phyloP scores from a whole-genome alignment of 2,329 filamentous ascomycete genomes.

The Zelopaecilomyces penicillatus region DNA sequence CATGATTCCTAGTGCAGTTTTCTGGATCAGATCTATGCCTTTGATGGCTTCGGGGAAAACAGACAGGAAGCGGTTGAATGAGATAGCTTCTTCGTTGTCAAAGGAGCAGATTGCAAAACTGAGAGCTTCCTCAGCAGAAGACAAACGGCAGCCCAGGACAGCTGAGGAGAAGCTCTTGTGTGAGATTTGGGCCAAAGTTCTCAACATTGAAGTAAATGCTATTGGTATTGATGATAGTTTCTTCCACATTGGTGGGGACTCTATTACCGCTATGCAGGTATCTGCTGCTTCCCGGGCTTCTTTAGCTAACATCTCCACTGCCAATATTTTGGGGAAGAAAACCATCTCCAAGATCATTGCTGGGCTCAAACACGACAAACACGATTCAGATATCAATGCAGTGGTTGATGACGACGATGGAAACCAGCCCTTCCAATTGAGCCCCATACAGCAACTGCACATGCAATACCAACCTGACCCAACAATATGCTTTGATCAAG shows the following conservation, averaged over 20 bases:
- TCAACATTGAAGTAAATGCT: conserved; percentile 19
- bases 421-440: neutral
- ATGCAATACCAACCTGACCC: conserved; percentile 1
- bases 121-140: neutral
- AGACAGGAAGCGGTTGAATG: neutral
- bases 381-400: too few relatives aligned
- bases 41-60: conserved; percentile 1
- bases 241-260: conserved; percentile 35
- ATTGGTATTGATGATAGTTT: conserved; percentile 26
- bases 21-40: neutral
- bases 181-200: conserved; percentile 21
- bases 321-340: conserved; percentile 6
- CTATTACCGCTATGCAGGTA: conserved; percentile 35
- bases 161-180: neutral
- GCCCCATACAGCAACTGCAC: conserved; percentile 5
- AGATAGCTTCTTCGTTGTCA: neutral
- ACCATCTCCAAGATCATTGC: conserved; percentile 3
- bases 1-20: conserved; percentile 1
- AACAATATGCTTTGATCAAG: conserved; percentile 4
- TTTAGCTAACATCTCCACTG: neutral
- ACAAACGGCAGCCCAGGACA: conserved; percentile 1
- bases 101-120: neutral
- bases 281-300: conserved; percentile 25
- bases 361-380: too few relatives aligned
- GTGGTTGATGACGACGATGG: neutral